Evolutionary conservation across 345 rosid species (phyloP).

Genomic region (Jatropha curcas): DNA sequence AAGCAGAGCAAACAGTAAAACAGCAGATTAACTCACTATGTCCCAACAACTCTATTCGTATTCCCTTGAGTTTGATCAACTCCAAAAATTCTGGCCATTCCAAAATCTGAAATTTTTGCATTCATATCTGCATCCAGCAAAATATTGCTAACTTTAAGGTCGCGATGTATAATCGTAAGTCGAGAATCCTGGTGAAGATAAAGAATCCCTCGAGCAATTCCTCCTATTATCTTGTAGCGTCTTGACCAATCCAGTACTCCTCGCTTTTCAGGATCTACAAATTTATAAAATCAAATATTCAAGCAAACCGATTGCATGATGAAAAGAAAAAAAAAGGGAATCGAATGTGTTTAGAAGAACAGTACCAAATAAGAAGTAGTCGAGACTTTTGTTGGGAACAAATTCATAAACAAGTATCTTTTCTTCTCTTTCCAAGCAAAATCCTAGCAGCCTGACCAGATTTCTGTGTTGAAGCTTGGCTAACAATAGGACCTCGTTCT

Average conservation of each 20-base stretch:
- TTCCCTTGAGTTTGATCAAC: constrained; percentile 26
- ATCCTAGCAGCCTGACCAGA: constrained; percentile 46
- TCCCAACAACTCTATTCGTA: constrained; percentile 27
- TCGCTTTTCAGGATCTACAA: constrained; percentile 18
- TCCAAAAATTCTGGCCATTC: constrained; percentile 29
- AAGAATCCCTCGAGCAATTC: constrained; percentile 31
- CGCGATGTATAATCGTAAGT: constrained; percentile 26
- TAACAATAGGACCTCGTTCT: constrained; percentile 47
- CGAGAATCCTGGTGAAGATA: constrained; percentile 32
- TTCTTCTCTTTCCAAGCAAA: constrained; percentile 48
- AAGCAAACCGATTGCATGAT: not conserved
- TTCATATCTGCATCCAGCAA: constrained; percentile 27
- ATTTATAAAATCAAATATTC: not conserved
- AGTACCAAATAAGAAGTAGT: constrained; percentile 38
- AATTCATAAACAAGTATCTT: constrained; percentile 56
- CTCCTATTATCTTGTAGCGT: constrained; percentile 26
- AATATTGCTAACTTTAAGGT: constrained; percentile 29
- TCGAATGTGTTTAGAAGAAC: not conserved
- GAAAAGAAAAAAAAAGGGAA: no score
- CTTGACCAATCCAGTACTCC: constrained; percentile 14
- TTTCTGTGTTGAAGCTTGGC: constrained; percentile 57
- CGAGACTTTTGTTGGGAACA: constrained; percentile 51
- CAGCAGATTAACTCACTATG: constrained; percentile 21
- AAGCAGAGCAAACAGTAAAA: not conserved
- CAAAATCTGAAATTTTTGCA: constrained; percentile 31